Base-by-base conservation (phyloP, 2,329 filamentous ascomycete species). In the Trichoderma endophyticum region DNA sequence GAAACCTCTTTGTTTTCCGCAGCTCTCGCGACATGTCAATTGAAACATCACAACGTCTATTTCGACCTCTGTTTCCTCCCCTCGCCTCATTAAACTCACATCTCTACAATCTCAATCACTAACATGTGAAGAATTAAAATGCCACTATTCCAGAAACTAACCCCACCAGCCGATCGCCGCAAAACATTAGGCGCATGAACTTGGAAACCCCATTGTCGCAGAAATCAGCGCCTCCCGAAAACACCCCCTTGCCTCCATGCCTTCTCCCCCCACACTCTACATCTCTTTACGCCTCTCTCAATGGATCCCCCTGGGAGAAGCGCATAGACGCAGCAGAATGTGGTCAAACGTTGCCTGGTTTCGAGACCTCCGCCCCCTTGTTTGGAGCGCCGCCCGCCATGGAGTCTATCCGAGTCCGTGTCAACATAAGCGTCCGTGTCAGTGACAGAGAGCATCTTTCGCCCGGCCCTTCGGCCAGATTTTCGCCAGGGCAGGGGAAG, bases 331-430 rank as follows among this genome's bases (percentile, higher is more conserved):
- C 39, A 30, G n/a, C 32, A 30, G 26, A 24, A 70, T 36, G 39
- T n/a, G 6, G 62, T 62, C 67, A 70, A 70, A 70, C 67, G 48
- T 51, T 48, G 57, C 57, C 21, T 36, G n/a, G 67, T 70, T 70
- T 70, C 57, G 67, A 51, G 28, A n/a, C n/a, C 11, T 14, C 43
- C 28, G n/a, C 57, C 57, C 66, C 66, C 67, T 28, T 54, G 67
- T 51, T 28, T 39, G 51, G 48, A 67, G 32, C 64, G 34, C 34
- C 34, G 64, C 54, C 15, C 34, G 51, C 54, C 21, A 36, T 30
- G 30, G n/a, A 51, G 57, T 61, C 28, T 54, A 14, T 70, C 66
- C 39, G 56, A 21, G 28, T 60, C 57, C 57, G 57, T 34, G 48
- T 54, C 21, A 54, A 43, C 6, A 43, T 43, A 43, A 54, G 48